Evolutionary conservation across 164 flowering plant genomes (phyloP).

Genomic region (Tetracentron sinense): DNA sequence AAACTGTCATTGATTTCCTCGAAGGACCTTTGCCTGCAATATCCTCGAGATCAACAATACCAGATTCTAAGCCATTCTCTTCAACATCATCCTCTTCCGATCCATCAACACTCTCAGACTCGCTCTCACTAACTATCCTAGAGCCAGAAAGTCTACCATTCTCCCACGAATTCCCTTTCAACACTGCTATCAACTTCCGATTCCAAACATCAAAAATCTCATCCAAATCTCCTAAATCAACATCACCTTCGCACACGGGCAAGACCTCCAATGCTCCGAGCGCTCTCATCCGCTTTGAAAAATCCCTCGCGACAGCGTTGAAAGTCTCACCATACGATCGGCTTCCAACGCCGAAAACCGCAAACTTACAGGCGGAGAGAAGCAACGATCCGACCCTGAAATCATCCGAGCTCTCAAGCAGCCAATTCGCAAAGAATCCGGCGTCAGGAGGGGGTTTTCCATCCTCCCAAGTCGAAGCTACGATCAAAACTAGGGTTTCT

Average conservation of each 20-base stretch:
- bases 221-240: slow-evolving; percentile 71
- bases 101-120: slow-evolving; percentile 28
- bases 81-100: slow-evolving; percentile 30
- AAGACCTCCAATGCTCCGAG: slow-evolving; percentile 70
- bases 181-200: slow-evolving; percentile 34
- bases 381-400: slow-evolving; percentile 75
- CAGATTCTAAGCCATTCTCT: slow-evolving; percentile 35
- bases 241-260: slow-evolving; percentile 64
- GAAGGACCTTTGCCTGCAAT: slow-evolving; percentile 88
- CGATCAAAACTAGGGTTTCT: slow-evolving; percentile 56
- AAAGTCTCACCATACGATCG: slow-evolving; percentile 57
- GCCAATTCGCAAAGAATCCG: slow-evolving; percentile 66
- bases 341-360: slow-evolving; percentile 93
- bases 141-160: slow-evolving; percentile 25
- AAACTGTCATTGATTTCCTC: slow-evolving; percentile 37
- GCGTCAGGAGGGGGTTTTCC: slow-evolving; percentile 60
- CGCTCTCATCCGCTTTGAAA: slow-evolving; percentile 47
- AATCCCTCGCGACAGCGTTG: slow-evolving; percentile 63
- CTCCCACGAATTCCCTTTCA: slow-evolving; percentile 40
- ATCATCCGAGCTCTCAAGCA: slow-evolving; percentile 75
- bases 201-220: slow-evolving; percentile 70
- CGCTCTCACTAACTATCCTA: slow-evolving; percentile 33
- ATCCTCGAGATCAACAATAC: slow-evolving; percentile 84
- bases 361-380: slow-evolving; percentile 58
- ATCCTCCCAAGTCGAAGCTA: slow-evolving; percentile 94